A percentile compares a stretch with the other conserved stretches of the same genome.
These are phyloP conservation scores for Lyophyllum decastes DNA, from an alignment of 768 basidiomycete species.

Conservation along the genomic window DNA sequence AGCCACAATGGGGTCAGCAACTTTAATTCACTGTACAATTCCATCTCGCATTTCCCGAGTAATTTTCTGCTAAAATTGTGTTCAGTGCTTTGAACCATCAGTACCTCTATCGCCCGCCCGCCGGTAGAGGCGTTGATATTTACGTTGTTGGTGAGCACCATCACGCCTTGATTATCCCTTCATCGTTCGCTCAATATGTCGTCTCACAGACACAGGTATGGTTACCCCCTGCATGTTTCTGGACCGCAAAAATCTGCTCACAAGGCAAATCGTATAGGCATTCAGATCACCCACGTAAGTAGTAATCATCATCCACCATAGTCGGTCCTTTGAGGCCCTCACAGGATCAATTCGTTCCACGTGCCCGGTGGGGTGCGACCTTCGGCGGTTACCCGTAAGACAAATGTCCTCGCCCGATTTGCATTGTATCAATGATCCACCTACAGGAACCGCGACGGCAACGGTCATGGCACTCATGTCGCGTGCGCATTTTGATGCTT, in stretches of 20 bases:
- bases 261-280: neutral
- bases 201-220: slow-evolving; percentile 25
- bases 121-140: slow-evolving; percentile 25
- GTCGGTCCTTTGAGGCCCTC: neutral
- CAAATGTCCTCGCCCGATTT: neutral
- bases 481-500: neutral
- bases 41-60: neutral
- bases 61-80: neutral
- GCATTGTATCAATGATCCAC: neutral
- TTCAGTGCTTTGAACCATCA: slow-evolving; percentile 10
- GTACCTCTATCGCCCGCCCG: slow-evolving; percentile 13
- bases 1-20: slow-evolving; percentile 15
- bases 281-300: slow-evolving; percentile 10
- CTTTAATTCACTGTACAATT: slow-evolving; percentile 6
- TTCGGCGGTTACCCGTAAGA: slow-evolving; percentile 26
- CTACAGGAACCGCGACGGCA: neutral
- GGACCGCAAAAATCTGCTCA: neutral
- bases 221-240: neutral
- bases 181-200: neutral
- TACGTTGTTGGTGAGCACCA: slow-evolving; percentile 38
- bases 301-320: too few species aligned
- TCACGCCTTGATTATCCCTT: neutral
- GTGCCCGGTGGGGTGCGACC: slow-evolving; percentile 38
- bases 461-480: neutral
- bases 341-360: slow-evolving; percentile 40